Evolutionary conservation across 2,329 filamentous ascomycete genomes (phyloP), one percentile per base, ranked within the genome.

Genomic region (Nemania diffusa): DNA sequence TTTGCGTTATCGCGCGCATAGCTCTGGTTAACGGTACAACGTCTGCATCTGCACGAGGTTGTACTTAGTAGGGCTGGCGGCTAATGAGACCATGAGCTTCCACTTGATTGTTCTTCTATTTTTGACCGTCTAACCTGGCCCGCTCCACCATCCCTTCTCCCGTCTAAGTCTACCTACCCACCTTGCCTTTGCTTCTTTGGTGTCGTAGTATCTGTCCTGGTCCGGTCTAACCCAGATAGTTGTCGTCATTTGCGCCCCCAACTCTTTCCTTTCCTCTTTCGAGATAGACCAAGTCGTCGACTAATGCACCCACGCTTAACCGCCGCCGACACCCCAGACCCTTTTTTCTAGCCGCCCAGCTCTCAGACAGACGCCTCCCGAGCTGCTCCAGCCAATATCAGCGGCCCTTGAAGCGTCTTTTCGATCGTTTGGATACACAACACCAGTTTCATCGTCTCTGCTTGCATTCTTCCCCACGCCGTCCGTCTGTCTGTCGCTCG

Each of bases 361-460:
- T 78, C 77, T 79, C 79, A 84, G 79, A 85, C 81, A 83, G 78
- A 81, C 82, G 81, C 83, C 81, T 71, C 75, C 76, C 78, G 73
- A 78, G 74, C 73, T 74, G 48, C 70, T 72, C 74, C 76, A 82
- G 80, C 85, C 85, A 87, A 86, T 87, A 81, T 84, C 80, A 79
- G 79, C 77, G 77, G 78, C 78, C 79, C 77, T 72, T 81, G 77
- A 70, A 69, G 74, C 69, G 72, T 73, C 77, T 73, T 79, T 80
- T 78, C 76, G 77, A 74, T 76, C 73, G 72, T 83, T 83, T 78
- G 81, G 84, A 87, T 78, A 87, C 85, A 82, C 78, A 69, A 78
- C 76, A 76, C 73, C 71, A 75, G 85, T 88, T 87, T 87, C 85
- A 87, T 80, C 78, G 77, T 78, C 75, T 70, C 70, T 76, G 72